Conservation (phyloP, 352 stramenopile genomes). For the Phytophthora fragariae region DNA sequence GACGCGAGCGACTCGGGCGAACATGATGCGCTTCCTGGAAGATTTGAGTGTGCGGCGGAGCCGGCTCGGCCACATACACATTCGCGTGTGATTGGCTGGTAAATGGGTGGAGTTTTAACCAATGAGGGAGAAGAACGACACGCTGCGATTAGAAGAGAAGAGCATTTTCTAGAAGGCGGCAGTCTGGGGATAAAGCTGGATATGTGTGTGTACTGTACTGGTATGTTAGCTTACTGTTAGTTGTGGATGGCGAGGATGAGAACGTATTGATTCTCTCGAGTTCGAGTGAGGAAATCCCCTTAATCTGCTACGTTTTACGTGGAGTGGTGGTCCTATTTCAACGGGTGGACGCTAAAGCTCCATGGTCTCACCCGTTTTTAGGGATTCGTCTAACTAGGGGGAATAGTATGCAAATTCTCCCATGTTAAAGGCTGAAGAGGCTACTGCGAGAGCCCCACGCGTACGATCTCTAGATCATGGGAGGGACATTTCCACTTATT, state of each 20-base stretch:
- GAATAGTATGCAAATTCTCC: conserved; percentile 27
- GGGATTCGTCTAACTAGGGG: conserved; percentile 9
- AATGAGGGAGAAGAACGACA: conserved; percentile 16
- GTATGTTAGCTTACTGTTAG: background rate
- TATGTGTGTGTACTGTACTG: background rate
- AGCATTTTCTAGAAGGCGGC: conserved; percentile 31
- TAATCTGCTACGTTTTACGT: conserved; percentile 7
- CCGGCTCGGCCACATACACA: conserved; percentile 34
- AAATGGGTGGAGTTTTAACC: conserved; percentile 8
- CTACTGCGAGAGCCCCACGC: conserved; percentile 41
- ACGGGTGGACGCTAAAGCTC: conserved; percentile 30
- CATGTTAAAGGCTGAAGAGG: conserved; percentile 55
- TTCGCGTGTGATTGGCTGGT: conserved; percentile 22
- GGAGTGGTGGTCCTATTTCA: background rate
- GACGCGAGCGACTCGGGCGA: conserved; percentile 53
- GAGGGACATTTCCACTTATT: conserved; percentile 34
- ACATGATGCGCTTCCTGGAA: conserved; percentile 42
- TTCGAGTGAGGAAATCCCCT: conserved; percentile 24
- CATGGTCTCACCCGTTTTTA: conserved; percentile 22
- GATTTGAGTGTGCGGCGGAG: conserved; percentile 33
- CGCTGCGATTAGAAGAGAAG: conserved; percentile 3
- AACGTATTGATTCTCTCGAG: conserved; percentile 36
- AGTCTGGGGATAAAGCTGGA: background rate
- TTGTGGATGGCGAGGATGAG: conserved; percentile 40
- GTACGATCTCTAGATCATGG: conserved; percentile 47